Conservation (phyloP, 140 eudicot genomes). For the Anethum foeniculum region DNA sequence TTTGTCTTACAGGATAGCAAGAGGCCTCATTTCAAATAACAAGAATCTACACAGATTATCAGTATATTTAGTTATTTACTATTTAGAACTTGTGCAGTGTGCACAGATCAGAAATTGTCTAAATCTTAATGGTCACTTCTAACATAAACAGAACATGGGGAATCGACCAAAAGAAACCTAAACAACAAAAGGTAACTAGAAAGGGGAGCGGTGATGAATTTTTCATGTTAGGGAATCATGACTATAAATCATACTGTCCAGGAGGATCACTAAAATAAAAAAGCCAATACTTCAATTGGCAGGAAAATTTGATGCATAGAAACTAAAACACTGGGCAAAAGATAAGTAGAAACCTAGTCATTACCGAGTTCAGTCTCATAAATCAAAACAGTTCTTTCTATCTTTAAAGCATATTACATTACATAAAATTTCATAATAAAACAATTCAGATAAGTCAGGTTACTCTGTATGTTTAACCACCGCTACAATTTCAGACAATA, state of each 20-base stretch:
- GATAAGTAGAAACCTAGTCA: not conserved
- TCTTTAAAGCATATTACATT: not conserved
- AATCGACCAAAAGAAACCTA: not conserved
- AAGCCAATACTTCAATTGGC: not conserved
- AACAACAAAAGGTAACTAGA: not conserved
- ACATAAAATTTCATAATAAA: not conserved
- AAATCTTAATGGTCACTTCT: not conserved
- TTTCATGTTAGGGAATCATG: not conserved
- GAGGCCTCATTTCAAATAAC: not conserved
- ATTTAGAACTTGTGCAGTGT: not conserved
- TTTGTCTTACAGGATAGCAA: not conserved
- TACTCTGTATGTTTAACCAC: not conserved
- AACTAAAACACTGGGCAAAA: not conserved
- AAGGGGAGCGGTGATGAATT: not conserved
- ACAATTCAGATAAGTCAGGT: not conserved
- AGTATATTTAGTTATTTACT: not conserved
- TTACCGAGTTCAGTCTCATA: not conserved
- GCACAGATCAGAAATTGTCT: not conserved
- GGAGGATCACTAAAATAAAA: not conserved
- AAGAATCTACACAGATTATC: not conserved
- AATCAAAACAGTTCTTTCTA: not conserved
- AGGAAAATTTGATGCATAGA: not conserved
- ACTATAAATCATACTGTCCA: not conserved
- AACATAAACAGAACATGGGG: not conserved
- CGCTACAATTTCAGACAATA: not conserved